Conservation (phyloP, 75 land plant genomes). For the Sequoia sempervirens region DNA sequence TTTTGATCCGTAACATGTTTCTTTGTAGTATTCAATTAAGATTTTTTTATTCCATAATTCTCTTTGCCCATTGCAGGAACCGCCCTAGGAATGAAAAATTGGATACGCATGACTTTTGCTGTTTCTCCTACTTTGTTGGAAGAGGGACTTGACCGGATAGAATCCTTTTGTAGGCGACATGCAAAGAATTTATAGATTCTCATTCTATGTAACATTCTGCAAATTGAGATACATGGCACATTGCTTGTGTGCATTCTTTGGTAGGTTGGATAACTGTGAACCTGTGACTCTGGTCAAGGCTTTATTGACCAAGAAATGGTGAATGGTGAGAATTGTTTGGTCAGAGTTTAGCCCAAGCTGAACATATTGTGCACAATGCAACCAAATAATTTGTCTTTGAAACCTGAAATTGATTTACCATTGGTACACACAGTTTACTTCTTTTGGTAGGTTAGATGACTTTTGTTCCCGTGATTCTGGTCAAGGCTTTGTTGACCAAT, state of each 20-base stretch:
- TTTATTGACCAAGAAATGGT: not conserved
- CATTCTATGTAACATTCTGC: not conserved
- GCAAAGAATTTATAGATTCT: not conserved
- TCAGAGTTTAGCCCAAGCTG: not conserved
- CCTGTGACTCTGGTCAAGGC: not conserved
- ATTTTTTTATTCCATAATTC: not conserved
- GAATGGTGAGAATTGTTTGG: not conserved
- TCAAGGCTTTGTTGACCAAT: not conserved
- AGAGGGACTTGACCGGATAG: slow-evolving; percentile 48
- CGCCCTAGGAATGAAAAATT: slow-evolving; percentile 47
- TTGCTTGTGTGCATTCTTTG: not conserved
- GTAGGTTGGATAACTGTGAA: not conserved
- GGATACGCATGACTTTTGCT: slow-evolving; percentile 59
- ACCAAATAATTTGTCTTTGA: not conserved
- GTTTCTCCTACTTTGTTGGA: slow-evolving; percentile 27
- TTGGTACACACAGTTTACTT: not conserved
- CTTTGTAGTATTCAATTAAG: not conserved
- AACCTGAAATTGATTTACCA: not conserved
- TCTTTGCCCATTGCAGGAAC: slow-evolving; percentile 29
- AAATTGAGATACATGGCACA: not conserved
- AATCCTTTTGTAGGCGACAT: slow-evolving; percentile 47
- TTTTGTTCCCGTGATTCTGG: not conserved
- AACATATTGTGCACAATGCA: not conserved
- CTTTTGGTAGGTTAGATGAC: not conserved
- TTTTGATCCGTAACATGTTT: not conserved